Conservation (phyloP, 768 basidiomycete genomes). For the Auricularia cornea region DNA sequence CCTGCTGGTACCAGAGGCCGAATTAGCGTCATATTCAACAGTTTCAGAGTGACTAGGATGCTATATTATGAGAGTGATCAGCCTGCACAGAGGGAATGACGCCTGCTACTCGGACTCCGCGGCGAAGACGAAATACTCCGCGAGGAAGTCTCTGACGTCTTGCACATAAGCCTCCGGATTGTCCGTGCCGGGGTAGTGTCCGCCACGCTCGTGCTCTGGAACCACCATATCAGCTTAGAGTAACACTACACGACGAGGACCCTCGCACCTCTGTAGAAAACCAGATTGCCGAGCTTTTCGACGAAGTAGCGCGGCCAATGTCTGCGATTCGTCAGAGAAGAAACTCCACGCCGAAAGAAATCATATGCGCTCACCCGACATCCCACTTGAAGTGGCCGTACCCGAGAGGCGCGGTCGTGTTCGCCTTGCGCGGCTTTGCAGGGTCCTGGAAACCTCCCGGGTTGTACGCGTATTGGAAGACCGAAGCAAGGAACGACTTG, state of each 20-base stretch:
- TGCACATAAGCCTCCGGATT: background rate
- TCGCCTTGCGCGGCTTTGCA: background rate
- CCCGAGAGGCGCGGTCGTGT: background rate
- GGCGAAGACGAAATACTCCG: background rate
- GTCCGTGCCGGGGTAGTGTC: background rate
- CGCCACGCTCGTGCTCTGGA: background rate
- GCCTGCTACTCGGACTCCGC: no score
- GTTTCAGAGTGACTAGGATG: no score
- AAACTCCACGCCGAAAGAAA: no score
- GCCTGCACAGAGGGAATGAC: background rate
- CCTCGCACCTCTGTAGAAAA: background rate
- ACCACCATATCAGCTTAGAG: background rate
- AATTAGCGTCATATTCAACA: no score
- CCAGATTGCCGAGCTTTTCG: background rate
- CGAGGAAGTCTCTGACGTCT: background rate
- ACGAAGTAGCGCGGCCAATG: background rate
- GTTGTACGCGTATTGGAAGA: conserved; percentile 14
- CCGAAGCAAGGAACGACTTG: conserved; percentile 13
- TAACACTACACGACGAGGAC: no score
- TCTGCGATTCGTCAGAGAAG: background rate
- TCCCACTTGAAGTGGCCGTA: conserved; percentile 2
- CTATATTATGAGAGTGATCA: no score
- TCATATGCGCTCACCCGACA: background rate
- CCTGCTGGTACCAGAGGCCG: no score
- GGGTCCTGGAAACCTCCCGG: background rate